Evolutionary conservation across 805 yeast genomes (phyloP).

Genomic region (Candida wancherniae): DNA sequence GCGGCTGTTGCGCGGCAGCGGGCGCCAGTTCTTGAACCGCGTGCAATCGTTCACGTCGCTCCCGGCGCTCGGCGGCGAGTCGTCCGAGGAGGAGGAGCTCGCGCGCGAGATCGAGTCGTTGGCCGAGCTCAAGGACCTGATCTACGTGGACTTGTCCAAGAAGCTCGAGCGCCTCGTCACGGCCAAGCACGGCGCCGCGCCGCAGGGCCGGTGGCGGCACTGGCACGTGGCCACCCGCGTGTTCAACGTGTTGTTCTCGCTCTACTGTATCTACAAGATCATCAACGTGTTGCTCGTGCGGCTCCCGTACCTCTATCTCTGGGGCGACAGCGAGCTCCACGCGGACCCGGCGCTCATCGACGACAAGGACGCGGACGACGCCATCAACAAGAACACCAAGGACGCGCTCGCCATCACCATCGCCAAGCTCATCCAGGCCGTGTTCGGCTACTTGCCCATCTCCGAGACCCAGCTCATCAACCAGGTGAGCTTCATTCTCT

Average conservation of each 20-base stretch:
- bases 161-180: conserved; percentile 9
- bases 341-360: conserved; percentile 8
- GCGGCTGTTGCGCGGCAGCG: conserved; percentile 19
- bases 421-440: conserved; percentile 33
- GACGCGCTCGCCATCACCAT: conserved; percentile 50
- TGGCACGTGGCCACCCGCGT: neutral
- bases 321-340: conserved; percentile 8
- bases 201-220: neutral
- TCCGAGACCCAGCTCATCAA: conserved; percentile 40
- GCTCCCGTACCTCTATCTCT: conserved; percentile 29
- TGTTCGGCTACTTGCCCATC: conserved; percentile 22
- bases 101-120: conserved; percentile 37
- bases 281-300: conserved; percentile 38
- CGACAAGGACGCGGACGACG: conserved; percentile 8
- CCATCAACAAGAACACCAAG: conserved; percentile 18
- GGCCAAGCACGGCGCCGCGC: conserved; percentile 2
- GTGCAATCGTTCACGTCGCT: conserved; percentile 40
- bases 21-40: conserved; percentile 26
- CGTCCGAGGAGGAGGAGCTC: conserved; percentile 30
- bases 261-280: conserved; percentile 49
- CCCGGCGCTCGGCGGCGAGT: conserved; percentile 14
- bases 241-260: conserved; percentile 28
- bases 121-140: conserved; percentile 23
- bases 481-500: conserved; percentile 47
- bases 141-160: conserved; percentile 29